These are phyloP conservation scores for Panellus pusillus DNA, from an alignment of 768 basidiomycete genomes.

Conservation along the genomic window DNA sequence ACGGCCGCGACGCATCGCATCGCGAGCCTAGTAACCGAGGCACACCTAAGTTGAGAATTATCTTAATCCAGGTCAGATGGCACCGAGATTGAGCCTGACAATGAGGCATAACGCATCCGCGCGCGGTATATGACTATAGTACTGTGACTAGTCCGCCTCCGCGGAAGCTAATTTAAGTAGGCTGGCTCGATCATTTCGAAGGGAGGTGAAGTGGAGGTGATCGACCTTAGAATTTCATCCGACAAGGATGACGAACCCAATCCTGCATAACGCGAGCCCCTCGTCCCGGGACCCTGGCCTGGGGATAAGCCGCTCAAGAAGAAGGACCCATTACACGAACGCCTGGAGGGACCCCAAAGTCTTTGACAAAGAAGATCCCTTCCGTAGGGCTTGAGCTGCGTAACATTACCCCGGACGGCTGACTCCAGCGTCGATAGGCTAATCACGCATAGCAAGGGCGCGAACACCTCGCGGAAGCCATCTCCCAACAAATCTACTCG, in stretches of 20 bases:
- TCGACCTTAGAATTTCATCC: slow-evolving; percentile 51
- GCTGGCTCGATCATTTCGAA: slow-evolving; percentile 1
- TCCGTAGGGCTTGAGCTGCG: background rate
- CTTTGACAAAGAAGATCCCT: background rate
- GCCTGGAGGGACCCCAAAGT: background rate
- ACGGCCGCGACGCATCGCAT: slow-evolving; percentile 8
- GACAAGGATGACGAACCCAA: slow-evolving; percentile 35
- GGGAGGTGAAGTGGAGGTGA: slow-evolving; percentile 45
- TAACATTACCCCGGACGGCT: background rate
- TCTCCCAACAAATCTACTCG: slow-evolving; percentile 12
- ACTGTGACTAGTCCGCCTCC: background rate
- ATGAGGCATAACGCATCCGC: slow-evolving; percentile 47
- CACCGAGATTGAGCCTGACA: slow-evolving; percentile 46
- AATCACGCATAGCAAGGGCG: background rate
- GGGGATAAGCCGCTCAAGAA: background rate
- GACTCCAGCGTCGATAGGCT: background rate
- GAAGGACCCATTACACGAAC: too few relatives aligned
- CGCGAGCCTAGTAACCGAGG: background rate
- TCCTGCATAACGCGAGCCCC: background rate
- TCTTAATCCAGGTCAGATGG: slow-evolving; percentile 10
- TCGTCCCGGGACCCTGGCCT: slow-evolving; percentile 9
- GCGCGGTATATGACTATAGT: background rate
- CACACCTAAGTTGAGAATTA: background rate
- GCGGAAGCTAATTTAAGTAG: slow-evolving; percentile 19
- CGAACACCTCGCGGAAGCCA: background rate